Evolutionary conservation across 441 rosid genomes (phyloP), one percentile per base, ranked within the genome.

Genomic region (Raphanus hybrid): DNA sequence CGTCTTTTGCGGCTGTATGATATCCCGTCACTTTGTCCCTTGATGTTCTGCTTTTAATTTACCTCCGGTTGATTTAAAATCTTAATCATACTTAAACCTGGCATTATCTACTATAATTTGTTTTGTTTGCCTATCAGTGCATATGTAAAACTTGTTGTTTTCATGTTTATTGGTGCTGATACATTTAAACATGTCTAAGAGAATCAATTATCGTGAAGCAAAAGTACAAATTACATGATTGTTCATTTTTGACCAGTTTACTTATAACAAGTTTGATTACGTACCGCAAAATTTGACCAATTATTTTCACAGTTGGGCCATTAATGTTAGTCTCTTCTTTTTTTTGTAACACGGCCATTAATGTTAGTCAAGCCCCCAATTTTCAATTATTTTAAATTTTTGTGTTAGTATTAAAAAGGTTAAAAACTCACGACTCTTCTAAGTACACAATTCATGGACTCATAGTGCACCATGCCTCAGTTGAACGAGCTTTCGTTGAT

Each of bases 241-340:
- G 39, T 35, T 35, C 39, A 35, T 6, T 35, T 7, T 7, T 35
- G 39, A 35, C 39, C 39, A 35, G 34, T 12, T 39, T 11, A 64
- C 14, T 10, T 35, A 35, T 35, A 8, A 35, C 39, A 10, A 8
- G 27, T 41, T 29, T 43, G 29, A 27, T 39, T 64, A 29, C 67
- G 10, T 64, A 76, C 75, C 76, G 48, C 71, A 70, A 77, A 70
- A 6, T 12, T 77, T 77, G 75, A 77, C 80, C 16, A 55, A 3
- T 0, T 0, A 23, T 55, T 62, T 69, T 20, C 2, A 43, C 39
- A 65, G 66, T 70, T 41, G 67, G 29, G 71, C 50, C 67, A 29
- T 64, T 69, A 76, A 69, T 69, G 70, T 7, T 29, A 70, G 76
- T 64, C 80, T 23, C 26, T 23, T 20, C 23, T 20, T 20, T 23